Evolutionary conservation across 305 asterid species (phyloP).

Genomic region (Fraxinus sp.): DNA sequence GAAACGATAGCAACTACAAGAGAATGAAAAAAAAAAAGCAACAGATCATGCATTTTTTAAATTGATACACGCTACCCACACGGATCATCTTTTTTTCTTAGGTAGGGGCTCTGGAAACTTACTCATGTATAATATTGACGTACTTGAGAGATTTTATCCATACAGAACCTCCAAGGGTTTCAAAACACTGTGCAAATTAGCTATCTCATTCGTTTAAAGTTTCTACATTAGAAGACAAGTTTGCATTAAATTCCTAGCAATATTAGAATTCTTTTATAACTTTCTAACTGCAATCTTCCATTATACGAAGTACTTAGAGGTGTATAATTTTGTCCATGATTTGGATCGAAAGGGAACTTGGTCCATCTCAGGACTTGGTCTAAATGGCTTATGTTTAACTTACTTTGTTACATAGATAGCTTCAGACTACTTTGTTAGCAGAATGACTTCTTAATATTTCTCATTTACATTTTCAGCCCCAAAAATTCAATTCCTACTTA

Average conservation of each 20-base stretch:
- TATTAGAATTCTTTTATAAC: constrained; percentile 4
- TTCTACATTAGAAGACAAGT: not conserved
- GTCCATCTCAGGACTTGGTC: no score
- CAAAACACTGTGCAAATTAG: not conserved
- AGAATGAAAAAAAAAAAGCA: not conserved
- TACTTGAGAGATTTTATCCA: not conserved
- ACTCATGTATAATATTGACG: not conserved
- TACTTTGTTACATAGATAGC: no score
- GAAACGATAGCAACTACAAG: not conserved
- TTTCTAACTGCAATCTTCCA: constrained; percentile 13
- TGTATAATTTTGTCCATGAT: constrained; percentile 4
- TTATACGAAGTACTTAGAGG: not conserved
- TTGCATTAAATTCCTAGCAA: constrained; percentile 8
- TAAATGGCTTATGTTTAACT: no score
- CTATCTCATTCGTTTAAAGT: not conserved
- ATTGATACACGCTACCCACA: constrained; percentile 4
- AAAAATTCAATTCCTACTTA: not conserved
- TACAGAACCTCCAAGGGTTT: not conserved
- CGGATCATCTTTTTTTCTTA: not conserved
- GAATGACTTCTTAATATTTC: not conserved
- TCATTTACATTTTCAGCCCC: not conserved
- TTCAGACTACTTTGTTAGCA: no score
- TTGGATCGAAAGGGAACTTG: no score
- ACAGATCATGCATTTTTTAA: constrained; percentile 1
- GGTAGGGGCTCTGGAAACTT: not conserved